phyloP scores from a whole-genome alignment of 148 eudicot genomes.

The Rhododendron griersonianum region DNA sequence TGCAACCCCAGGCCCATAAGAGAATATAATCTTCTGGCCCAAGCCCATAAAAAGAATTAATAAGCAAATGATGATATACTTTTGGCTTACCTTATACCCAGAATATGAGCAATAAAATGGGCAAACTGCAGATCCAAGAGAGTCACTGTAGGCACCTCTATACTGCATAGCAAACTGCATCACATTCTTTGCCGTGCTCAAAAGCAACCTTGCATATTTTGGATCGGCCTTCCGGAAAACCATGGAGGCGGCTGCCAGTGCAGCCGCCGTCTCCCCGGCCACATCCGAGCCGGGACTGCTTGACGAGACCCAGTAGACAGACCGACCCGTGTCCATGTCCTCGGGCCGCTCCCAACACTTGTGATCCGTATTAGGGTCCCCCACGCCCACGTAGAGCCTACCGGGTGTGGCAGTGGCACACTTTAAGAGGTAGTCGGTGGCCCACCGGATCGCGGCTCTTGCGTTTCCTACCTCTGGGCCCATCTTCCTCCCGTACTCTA shows the following conservation, averaged over 20 bases:
- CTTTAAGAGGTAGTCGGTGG: constrained; percentile 72
- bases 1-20: neutral
- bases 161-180: constrained; percentile 72
- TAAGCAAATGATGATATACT: too few species aligned
- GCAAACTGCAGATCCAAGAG: constrained; percentile 69
- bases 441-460: constrained; percentile 71
- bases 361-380: constrained; percentile 84
- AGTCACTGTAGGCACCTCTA: constrained; percentile 81
- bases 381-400: constrained; percentile 78
- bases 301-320: constrained; percentile 62
- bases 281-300: constrained; percentile 86
- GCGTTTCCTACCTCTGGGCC: constrained; percentile 44
- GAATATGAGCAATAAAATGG: constrained; percentile 96
- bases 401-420: constrained; percentile 76
- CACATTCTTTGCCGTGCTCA: constrained; percentile 57
- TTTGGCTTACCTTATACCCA: constrained; percentile 62
- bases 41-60: neutral
- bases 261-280: constrained; percentile 93
- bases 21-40: neutral
- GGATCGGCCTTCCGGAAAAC: constrained; percentile 49
- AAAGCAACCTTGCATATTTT: constrained; percentile 42
- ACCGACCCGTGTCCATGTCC: constrained; percentile 80
- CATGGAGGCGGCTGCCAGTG: constrained; percentile 77
- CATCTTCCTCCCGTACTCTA: constrained; percentile 63
- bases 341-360: constrained; percentile 92